phyloP scores from a whole-genome alignment of 768 basidiomycete species.

The Suillus brevipes region DNA sequence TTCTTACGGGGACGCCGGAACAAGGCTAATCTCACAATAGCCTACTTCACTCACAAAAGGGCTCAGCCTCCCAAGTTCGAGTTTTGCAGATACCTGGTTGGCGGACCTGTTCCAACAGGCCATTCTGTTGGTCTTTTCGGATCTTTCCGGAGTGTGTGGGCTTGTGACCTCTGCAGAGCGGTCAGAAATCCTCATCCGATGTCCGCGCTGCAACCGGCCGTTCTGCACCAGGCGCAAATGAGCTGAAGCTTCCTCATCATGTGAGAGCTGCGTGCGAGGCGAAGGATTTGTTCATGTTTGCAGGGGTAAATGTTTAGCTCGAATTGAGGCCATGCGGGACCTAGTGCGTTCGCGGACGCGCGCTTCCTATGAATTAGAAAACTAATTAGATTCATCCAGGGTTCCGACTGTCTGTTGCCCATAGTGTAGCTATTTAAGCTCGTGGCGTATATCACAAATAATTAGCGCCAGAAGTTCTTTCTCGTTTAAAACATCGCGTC shows the following conservation, averaged over 20 bases:
- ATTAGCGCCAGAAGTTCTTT: background rate
- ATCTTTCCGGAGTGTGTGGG: background rate
- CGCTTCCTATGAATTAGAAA: background rate
- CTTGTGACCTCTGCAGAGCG: background rate
- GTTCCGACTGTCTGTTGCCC: background rate
- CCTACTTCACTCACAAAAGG: background rate
- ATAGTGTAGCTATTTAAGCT: background rate
- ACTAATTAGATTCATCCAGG: background rate
- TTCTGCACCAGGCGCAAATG: background rate
- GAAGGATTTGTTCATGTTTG: background rate
- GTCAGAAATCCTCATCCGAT: background rate
- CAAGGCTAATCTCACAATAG: background rate
- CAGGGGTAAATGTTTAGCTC: background rate
- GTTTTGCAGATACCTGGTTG: background rate
- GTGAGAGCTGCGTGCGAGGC: background rate
- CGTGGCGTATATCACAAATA: background rate
- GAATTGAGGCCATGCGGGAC: background rate
- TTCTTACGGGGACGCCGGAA: constrained; percentile 12
- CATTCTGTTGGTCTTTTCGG: background rate
- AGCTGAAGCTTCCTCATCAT: background rate
- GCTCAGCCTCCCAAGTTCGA: background rate
- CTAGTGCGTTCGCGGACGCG: background rate
- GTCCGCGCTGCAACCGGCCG: background rate
- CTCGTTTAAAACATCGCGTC: constrained; percentile 31
- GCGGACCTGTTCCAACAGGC: background rate